A percentile compares a stretch with the other conserved stretches of the same genome.
These are phyloP conservation scores for Biscutella laevigata DNA, from an alignment of 441 rosid genomes.

Conservation along the genomic window DNA sequence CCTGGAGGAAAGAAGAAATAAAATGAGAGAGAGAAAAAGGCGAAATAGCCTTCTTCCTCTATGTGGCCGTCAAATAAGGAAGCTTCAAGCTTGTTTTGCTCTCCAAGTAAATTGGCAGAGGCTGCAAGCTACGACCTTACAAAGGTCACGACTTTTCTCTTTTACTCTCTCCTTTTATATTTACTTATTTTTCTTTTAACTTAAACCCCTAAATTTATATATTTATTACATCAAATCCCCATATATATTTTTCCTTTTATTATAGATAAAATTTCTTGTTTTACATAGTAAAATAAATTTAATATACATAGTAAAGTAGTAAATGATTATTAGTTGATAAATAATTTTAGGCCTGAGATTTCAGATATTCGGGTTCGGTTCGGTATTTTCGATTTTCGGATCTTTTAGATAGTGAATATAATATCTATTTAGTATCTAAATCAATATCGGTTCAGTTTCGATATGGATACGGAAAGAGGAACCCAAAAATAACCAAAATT, in stretches of 20 bases:
- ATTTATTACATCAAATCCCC: background rate
- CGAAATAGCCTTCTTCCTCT: constrained; percentile 23
- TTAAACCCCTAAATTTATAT: constrained; percentile 3
- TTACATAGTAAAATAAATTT: too few relatives aligned
- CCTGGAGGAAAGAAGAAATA: background rate
- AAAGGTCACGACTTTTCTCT: constrained; percentile 21
- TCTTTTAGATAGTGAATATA: too few relatives aligned
- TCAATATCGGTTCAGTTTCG: too few relatives aligned
- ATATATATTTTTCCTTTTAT: background rate
- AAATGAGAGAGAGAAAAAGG: constrained; percentile 3
- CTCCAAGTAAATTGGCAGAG: constrained; percentile 24
- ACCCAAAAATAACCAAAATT: too few relatives aligned
- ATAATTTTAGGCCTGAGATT: too few relatives aligned
- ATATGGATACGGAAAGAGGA: too few relatives aligned
- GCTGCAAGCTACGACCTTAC: constrained; percentile 17
- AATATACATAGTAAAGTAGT: too few relatives aligned
- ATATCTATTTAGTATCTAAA: too few relatives aligned
- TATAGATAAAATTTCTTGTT: too few relatives aligned
- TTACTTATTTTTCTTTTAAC: constrained; percentile 7
- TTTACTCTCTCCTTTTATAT: background rate
- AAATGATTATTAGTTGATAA: too few relatives aligned
- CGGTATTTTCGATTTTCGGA: too few relatives aligned
- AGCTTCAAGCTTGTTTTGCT: constrained; percentile 21
- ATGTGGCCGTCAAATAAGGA: constrained; percentile 25
- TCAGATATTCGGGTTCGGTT: too few relatives aligned